Base-by-base conservation (phyloP, 306 rosid species). In the Arachis hypogaea region DNA sequence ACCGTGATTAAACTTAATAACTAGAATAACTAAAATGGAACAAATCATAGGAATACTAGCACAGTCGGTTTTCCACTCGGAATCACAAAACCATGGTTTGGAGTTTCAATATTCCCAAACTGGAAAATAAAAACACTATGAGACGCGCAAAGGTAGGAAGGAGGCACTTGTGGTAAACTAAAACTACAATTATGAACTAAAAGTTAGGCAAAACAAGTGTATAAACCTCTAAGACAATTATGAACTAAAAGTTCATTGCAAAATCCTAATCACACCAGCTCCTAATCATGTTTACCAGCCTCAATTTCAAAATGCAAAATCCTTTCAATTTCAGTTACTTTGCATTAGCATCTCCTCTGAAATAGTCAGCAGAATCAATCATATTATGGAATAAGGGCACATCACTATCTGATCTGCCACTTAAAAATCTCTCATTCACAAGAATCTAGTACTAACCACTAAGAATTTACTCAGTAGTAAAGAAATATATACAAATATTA, bases 301-400 rank as follows among this genome's bases (percentile, higher is more conserved):
- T 56, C 29, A 80, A 63, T 68, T 56, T 55, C 57, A 69, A 68
- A 41, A 54, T 38, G 30, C 49, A 69, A 9, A 38, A 62, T n/a
- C 64, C 43, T 63, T 33, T 62, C 67, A 41, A 33, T 63, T 33
- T 62, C 67, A 41, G 38, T 33, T 62, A 16, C 54, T 22, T 16
- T 16, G 2, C 43, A 33, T 50, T 36, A 73, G 47, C 41, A 78
- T 52, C 46, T 28, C 59, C 30, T 54, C 14, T 12, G 29, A 45
- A 30, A 66, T 7, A 54, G 28, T 44, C 52, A 44, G 57, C 57
- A 47, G 22, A 22, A 43, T 30, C 46, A 60, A 58, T 72, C 58
- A 78, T 65, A 72, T 52, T 44, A 68, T 30, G 57, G 36, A 51
- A 9, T 40, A 62, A 51, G 49, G 5, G 5, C 9, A 29, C 57